These are phyloP conservation scores for Sugiyamaella neomexicana DNA, from an alignment of 1,139 yeast species.

Conservation along the genomic window DNA sequence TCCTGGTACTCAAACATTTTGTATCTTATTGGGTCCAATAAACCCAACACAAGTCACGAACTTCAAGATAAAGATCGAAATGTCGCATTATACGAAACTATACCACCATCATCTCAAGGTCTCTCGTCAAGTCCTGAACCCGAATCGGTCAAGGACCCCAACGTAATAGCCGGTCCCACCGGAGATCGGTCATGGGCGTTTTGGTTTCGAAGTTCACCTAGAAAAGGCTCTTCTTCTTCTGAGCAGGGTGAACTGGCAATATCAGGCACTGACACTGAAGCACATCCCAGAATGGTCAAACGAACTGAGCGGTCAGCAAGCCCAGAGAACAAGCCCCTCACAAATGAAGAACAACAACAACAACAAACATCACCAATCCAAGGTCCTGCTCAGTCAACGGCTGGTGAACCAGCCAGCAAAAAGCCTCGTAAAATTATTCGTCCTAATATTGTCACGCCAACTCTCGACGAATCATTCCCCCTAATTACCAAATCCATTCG, in stretches of 20 bases:
- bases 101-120: constrained; percentile 1
- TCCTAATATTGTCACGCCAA: constrained; percentile 38
- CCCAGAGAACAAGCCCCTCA: not conserved
- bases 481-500: constrained; percentile 29
- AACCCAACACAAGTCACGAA: not conserved
- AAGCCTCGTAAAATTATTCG: constrained; percentile 21
- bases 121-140: constrained; percentile 13
- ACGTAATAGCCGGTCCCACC: constrained; percentile 15
- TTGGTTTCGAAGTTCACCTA: constrained; percentile 31
- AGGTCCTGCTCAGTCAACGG: constrained; percentile 2
- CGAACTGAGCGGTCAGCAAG: constrained; percentile 20
- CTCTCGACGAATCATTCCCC: constrained; percentile 34
- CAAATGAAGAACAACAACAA: not conserved
- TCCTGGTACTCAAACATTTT: constrained; percentile 17
- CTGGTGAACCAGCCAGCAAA: constrained; percentile 18
- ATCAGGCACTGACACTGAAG: constrained; percentile 42
- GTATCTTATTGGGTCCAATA: constrained; percentile 7
- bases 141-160: constrained; percentile 13
- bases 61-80: not conserved
- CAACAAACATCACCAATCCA: not conserved
- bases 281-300: constrained; percentile 35
- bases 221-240: not conserved
- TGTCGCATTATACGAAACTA: not conserved
- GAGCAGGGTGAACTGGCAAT: constrained; percentile 42
- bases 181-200: constrained; percentile 39